Evolutionary conservation across 768 basidiomycete genomes (phyloP).

Genomic region (Leucocoprinus sp.): DNA sequence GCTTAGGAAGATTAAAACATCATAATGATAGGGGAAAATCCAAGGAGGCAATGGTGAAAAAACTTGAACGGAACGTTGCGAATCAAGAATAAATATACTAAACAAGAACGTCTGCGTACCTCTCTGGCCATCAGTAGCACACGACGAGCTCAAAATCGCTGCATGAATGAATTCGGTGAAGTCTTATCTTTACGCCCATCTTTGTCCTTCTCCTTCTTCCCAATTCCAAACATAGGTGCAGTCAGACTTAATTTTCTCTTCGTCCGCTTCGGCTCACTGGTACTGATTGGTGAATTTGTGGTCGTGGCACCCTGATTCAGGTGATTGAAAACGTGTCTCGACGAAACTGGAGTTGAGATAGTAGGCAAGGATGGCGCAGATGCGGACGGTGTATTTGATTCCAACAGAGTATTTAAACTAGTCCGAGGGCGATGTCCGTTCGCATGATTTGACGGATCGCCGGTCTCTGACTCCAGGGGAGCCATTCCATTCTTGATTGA

Average conservation of each 20-base stretch:
- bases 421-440: neutral
- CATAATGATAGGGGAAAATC: constrained; percentile 8
- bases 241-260: constrained; percentile 64
- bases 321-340: constrained; percentile 16
- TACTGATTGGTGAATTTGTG: neutral
- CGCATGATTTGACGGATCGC: constrained; percentile 2
- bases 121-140: neutral
- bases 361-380: constrained; percentile 10
- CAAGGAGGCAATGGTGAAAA: neutral
- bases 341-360: constrained; percentile 13
- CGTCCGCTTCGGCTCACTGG: constrained; percentile 27
- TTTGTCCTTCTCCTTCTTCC: constrained; percentile 48
- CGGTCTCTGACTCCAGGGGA: constrained; percentile 9
- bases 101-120: neutral
- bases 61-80: neutral
- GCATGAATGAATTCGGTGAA: constrained; percentile 16
- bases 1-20: neutral
- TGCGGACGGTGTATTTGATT: constrained; percentile 8
- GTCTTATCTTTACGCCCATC: constrained; percentile 19
- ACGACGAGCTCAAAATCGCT: constrained; percentile 4
- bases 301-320: constrained; percentile 16
- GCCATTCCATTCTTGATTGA: constrained; percentile 8
- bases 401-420: constrained; percentile 4
- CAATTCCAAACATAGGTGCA: constrained; percentile 51
- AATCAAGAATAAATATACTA: neutral